Evolutionary conservation across 2,329 filamentous ascomycete species (phyloP), one percentile per base, ranked within the genome.

Genomic region (Aspergillus japonicus): DNA sequence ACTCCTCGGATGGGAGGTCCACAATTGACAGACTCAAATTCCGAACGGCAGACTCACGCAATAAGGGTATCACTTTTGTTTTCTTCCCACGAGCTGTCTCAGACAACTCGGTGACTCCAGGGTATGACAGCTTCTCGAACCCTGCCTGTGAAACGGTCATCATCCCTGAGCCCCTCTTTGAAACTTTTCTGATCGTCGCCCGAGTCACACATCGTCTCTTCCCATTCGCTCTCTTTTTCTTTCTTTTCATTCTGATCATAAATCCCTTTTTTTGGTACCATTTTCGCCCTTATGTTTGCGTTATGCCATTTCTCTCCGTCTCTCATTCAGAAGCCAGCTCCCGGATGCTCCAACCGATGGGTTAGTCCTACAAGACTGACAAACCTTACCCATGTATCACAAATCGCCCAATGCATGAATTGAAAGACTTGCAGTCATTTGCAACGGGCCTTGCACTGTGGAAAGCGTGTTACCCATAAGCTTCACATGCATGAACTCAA

Each of bases 401-500:
- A 69, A 69, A 68, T 66, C 64, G 65, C 66, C 67, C 62, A 67
- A 70, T 71, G 67, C 67, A 72, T 67, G 61, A 69, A 61, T 67
- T 65, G 65, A 67, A 66, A 71, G 69, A 64, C 64, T 71, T 68
- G 68, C 63, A 64, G 64, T 69, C 63, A 60, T 57, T 64, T 69
- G 71, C 68, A 71, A 66, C 62, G 44, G 42, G 66, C 64, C 69
- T 67, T 72, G 71, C 70, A 73, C 71, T 68, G 68, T 64, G 68
- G 73, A 73, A 74, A 66, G 73, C 69, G 66, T 77, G 64, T 69
- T 70, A 65, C 70, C 78, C 73, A 67, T 75, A 66, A 73, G 62
- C 67, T 67, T 66, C 62, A 62, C 64, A 62, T 64, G 50, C 59
- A 62, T 71, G 71, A 70, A 74, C 78, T 93, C 89, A 99, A 81